Conservation (phyloP, 2,329 filamentous ascomycete genomes). For the Pseudogymnoascus sp. region DNA sequence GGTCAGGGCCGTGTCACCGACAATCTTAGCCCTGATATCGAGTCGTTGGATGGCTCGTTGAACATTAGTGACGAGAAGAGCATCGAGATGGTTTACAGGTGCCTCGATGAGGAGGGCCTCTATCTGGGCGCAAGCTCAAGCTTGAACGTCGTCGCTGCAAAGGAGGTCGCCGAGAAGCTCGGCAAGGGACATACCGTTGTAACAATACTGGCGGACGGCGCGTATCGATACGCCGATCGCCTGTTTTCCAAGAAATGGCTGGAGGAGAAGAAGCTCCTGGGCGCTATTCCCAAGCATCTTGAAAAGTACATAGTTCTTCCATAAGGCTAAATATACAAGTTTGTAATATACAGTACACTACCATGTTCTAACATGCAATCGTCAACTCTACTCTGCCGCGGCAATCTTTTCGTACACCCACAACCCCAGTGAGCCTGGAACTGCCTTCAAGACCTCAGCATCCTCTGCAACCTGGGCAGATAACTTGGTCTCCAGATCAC, state of each 20-base stretch:
- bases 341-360: conserved; percentile 15
- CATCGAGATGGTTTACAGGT: conserved; percentile 96
- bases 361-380: background rate
- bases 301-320: conserved; percentile 92
- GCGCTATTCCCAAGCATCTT: conserved; percentile 73
- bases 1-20: conserved; percentile 95
- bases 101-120: conserved; percentile 88
- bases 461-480: background rate
- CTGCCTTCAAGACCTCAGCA: background rate
- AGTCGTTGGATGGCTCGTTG: conserved; percentile 74
- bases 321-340: conserved; percentile 34
- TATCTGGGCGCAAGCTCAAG: conserved; percentile 92
- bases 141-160: conserved; percentile 90
- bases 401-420: conserved; percentile 4
- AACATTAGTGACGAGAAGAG: conserved; percentile 86
- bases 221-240: conserved; percentile 93
- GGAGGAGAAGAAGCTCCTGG: conserved; percentile 72
- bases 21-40: conserved; percentile 80
- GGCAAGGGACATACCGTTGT: conserved; percentile 86
- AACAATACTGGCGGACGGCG: conserved; percentile 88
- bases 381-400: background rate
- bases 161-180: conserved; percentile 85
- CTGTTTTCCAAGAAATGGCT: conserved; percentile 91
- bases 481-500: background rate
- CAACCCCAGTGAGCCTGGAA: background rate